These are phyloP conservation scores for Carallia pectinifolia DNA, from an alignment of 345 rosid species.

Conservation along the genomic window DNA sequence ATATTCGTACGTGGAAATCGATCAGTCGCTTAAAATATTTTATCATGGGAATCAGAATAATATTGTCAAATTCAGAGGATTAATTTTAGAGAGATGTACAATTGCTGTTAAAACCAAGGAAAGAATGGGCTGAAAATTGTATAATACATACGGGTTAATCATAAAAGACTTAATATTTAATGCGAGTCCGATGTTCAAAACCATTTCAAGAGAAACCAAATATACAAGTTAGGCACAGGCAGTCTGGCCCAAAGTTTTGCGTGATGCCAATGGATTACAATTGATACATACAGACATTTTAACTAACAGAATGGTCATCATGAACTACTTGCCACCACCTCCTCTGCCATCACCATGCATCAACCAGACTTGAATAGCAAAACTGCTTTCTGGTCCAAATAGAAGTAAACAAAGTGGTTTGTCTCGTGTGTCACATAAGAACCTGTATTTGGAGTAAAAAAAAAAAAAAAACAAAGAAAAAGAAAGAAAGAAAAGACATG, in stretches of 20 bases:
- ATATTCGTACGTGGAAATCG: too few relatives aligned
- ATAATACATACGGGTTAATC: background rate
- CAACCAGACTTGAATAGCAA: slow-evolving; percentile 91
- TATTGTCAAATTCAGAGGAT: too few relatives aligned
- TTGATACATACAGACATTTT: slow-evolving; percentile 35
- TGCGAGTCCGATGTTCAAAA: slow-evolving; percentile 13
- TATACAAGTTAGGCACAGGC: slow-evolving; percentile 37
- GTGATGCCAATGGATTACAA: slow-evolving; percentile 13
- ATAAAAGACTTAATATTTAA: background rate
- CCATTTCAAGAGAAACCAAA: slow-evolving; percentile 22
- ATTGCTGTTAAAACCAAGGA: background rate
- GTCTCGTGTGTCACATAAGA: slow-evolving; percentile 98
- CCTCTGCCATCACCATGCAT: slow-evolving; percentile 1
- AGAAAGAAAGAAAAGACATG: too few relatives aligned
- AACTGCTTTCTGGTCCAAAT: slow-evolving; percentile 88
- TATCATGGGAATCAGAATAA: too few relatives aligned
- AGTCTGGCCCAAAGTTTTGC: slow-evolving; percentile 23
- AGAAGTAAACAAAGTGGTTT: slow-evolving; percentile 92
- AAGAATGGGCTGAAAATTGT: background rate
- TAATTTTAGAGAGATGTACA: background rate
- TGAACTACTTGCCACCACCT: slow-evolving; percentile 9
- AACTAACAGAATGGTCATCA: slow-evolving; percentile 12
- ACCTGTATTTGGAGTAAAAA: slow-evolving; percentile 39
- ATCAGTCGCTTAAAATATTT: too few relatives aligned
- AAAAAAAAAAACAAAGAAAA: background rate